Base-by-base conservation (phyloP, 2,329 filamentous ascomycete species). In the Fusarium algeriense region DNA sequence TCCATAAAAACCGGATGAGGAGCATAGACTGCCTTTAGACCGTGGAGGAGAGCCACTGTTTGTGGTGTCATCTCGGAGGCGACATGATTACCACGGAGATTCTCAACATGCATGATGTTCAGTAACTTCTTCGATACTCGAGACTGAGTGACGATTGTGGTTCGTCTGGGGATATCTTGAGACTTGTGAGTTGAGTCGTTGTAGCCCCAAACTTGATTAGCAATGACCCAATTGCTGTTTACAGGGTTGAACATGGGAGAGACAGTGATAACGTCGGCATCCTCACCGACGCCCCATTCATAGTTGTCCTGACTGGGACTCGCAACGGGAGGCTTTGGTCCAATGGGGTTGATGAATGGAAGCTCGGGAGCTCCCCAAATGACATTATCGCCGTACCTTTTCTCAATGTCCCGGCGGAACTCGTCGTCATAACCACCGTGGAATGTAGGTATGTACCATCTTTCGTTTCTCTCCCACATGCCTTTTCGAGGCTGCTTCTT, bases 1-100 rank as follows among this genome's bases (percentile, higher is more conserved):
- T 95, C 92, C 76, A 94, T 93, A 80, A 90, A 95, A 49, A 95
- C 88, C 3, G 93, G 92, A 79, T 95, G 92, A 14, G 93, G 93
- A 14, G 90, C 92, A 76, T 91, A 93, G 7, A 94, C 91, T 7
- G 91, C 90, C 81, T 95, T 95, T 52, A 95, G 84, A 9, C 93
- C 92, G 78, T 96, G 92, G 69, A 94, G 88, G 20, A 95, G 85
- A 0, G 92, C 89, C 30, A 91, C 88, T 0, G 91, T 91, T 60
- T 92, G 90, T 1, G 92, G 89, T 66, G 90, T 92, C 92, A 95
- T 94, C 78, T 95, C 93, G 0, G 92, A 92, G 63, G 91, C 92
- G 75, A 95, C 90, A 77, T 94, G 92, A 75, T 92, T 91, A 69
- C 92, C 91, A 17, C 88, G 86, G 69, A 91, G 84, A 57, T 92